Conservation (phyloP, 202 grass and related monocot species). For the Cymbopogon flexuosus region DNA sequence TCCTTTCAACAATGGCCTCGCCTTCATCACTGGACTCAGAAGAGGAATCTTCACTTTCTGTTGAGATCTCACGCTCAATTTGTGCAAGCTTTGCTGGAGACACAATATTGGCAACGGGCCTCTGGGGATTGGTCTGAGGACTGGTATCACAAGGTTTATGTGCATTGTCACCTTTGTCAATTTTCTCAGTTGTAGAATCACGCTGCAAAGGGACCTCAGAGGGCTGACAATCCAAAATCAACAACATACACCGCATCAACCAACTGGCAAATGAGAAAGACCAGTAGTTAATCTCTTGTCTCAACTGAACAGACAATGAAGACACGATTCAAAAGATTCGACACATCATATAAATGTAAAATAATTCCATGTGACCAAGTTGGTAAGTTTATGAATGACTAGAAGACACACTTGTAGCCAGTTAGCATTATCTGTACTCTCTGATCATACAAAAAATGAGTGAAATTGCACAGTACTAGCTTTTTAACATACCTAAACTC, state of each 20-base stretch:
- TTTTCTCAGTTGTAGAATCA: conserved; percentile 24
- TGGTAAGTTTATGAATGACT: not conserved
- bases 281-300: conserved; percentile 23
- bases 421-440: not conserved
- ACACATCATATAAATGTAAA: conserved; percentile 3
- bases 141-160: conserved; percentile 17
- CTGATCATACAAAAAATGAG: not conserved
- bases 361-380: conserved; percentile 22
- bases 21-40: conserved; percentile 60
- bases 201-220: conserved; percentile 16
- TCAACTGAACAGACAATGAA: not conserved
- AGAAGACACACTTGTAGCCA: not conserved
- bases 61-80: conserved; percentile 77
- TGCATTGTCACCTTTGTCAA: conserved; percentile 27
- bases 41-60: conserved; percentile 56
- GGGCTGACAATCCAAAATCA: conserved; percentile 42
- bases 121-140: conserved; percentile 28
- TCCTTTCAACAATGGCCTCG: conserved; percentile 74
- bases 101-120: conserved; percentile 40
- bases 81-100: conserved; percentile 93
- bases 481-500: conserved; percentile 69
- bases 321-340: not conserved
- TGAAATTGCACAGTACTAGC: not conserved
- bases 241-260: conserved; percentile 50
- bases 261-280: conserved; percentile 41